Conservation (phyloP, 345 rosid species). For the Eucalyptus fibrosa region DNA sequence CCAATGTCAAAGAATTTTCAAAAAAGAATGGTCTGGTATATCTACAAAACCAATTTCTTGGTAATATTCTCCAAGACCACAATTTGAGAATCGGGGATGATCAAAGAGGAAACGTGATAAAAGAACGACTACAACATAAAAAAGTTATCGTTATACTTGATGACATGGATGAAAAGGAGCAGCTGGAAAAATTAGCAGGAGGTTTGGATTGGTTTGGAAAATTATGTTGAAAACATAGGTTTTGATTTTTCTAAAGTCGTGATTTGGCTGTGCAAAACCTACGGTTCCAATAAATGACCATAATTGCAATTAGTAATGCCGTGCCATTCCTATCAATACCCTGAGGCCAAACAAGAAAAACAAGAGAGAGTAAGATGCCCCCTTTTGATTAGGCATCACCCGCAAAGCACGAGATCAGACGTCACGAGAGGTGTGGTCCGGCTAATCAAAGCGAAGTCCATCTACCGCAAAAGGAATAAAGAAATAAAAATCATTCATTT, state of each 20-base stretch:
- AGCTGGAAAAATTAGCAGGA: no score
- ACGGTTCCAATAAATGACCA: not conserved
- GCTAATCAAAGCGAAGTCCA: not conserved
- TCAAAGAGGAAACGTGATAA: no score
- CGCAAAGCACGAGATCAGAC: not conserved
- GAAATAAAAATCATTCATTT: not conserved
- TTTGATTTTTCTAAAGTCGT: not conserved
- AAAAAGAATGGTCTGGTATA: no score
- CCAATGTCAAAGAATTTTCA: no score
- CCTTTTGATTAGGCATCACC: not conserved
- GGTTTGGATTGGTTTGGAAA: no score
- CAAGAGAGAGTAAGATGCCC: not conserved
- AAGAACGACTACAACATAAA: no score
- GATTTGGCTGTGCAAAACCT: not conserved
- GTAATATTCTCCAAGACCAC: no score
- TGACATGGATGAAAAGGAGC: no score
- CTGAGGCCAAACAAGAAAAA: no score
- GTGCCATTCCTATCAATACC: not conserved
- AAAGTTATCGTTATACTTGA: no score
- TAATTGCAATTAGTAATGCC: not conserved
- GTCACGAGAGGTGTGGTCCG: not conserved
- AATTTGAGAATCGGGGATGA: no score
- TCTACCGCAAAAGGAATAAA: not conserved
- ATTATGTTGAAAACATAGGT: not conserved
- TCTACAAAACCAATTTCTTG: no score